Percentiles rank a stretch among this genome's conserved stretches.
Conservation (phyloP, 495 filamentous ascomycete species). For the Rostrohypoxylon terebratum region DNA sequence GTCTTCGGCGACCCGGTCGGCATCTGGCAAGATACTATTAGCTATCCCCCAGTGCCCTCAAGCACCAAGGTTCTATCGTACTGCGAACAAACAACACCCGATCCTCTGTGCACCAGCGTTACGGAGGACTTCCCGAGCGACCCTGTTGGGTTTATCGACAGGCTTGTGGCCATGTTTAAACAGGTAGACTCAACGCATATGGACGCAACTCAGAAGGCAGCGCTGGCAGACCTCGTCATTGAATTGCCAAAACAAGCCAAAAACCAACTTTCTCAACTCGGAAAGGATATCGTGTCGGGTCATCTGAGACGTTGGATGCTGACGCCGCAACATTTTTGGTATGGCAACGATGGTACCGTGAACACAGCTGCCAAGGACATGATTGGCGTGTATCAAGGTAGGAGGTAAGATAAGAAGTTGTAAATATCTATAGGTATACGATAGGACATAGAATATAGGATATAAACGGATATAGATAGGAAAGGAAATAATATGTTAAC, state of each 20-base stretch:
- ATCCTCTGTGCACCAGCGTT: slow-evolving; percentile 34
- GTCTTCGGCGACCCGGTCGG: slow-evolving; percentile 41
- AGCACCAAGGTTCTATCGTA: slow-evolving; percentile 28
- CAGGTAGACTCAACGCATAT: slow-evolving; percentile 37
- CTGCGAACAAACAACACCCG: slow-evolving; percentile 38
- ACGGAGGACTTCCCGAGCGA: slow-evolving; percentile 30
- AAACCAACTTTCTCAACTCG: slow-evolving; percentile 28
- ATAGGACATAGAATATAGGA: no score
- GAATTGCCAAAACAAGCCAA: slow-evolving; percentile 40
- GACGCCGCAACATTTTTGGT: slow-evolving; percentile 47
- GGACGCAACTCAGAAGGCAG: slow-evolving; percentile 39
- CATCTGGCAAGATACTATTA: slow-evolving; percentile 38
- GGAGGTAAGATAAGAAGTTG: neutral
- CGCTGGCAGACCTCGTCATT: slow-evolving; percentile 20
- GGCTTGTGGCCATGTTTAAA: slow-evolving; percentile 34
- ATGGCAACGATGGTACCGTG: slow-evolving; percentile 39
- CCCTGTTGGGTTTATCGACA: slow-evolving; percentile 22
- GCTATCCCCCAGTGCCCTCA: slow-evolving; percentile 29
- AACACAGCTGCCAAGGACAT: slow-evolving; percentile 34
- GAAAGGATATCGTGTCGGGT: slow-evolving; percentile 31
- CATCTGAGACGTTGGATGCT: slow-evolving; percentile 44
- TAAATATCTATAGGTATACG: neutral
- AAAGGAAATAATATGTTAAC: no score
- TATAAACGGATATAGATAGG: no score
- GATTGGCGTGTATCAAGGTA: slow-evolving; percentile 26